Evolutionary conservation across 1,284 basidiomycete species (phyloP).

Genomic region (Pseudozyma pruni): DNA sequence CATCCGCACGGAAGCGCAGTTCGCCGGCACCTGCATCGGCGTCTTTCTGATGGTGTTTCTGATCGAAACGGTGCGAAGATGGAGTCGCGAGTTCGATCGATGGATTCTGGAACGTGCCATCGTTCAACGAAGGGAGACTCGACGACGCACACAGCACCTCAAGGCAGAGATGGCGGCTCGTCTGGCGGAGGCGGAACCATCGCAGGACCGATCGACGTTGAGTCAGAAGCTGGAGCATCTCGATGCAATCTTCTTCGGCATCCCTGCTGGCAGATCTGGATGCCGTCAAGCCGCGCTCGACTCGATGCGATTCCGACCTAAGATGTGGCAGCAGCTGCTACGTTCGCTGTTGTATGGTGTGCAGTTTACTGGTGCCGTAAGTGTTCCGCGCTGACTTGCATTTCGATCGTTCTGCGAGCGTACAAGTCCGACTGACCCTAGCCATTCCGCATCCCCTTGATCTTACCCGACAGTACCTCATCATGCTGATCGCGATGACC

Average conservation of each 20-base stretch:
- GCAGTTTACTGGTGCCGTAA: constrained; percentile 57
- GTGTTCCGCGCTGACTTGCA: constrained; percentile 2
- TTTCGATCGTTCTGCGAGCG: not conserved
- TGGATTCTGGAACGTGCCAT: constrained; percentile 50
- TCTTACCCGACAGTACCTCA: constrained; percentile 40
- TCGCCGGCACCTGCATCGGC: constrained; percentile 62
- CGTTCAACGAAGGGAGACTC: constrained; percentile 20
- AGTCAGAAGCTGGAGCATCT: constrained; percentile 29
- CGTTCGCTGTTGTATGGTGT: constrained; percentile 57
- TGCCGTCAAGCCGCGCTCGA: constrained; percentile 38
- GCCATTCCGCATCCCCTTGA: not conserved
- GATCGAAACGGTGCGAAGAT: constrained; percentile 56
- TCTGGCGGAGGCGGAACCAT: constrained; percentile 16
- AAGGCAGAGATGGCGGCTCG: constrained; percentile 33
- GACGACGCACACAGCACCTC: constrained; percentile 25
- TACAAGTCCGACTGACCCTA: not conserved
- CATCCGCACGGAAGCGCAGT: constrained; percentile 47
- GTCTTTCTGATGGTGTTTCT: constrained; percentile 58
- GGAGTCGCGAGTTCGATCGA: constrained; percentile 59
- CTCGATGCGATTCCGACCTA: constrained; percentile 41
- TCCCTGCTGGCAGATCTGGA: constrained; percentile 11
- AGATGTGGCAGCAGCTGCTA: constrained; percentile 56
- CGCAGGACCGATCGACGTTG: constrained; percentile 23
- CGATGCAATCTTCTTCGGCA: constrained; percentile 45
- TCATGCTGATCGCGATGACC: constrained; percentile 64